A percentile compares a stretch with the other conserved stretches of the same genome.
phyloP scores from a whole-genome alignment of 345 rosid species.

The Lumnitzera racemosa region DNA sequence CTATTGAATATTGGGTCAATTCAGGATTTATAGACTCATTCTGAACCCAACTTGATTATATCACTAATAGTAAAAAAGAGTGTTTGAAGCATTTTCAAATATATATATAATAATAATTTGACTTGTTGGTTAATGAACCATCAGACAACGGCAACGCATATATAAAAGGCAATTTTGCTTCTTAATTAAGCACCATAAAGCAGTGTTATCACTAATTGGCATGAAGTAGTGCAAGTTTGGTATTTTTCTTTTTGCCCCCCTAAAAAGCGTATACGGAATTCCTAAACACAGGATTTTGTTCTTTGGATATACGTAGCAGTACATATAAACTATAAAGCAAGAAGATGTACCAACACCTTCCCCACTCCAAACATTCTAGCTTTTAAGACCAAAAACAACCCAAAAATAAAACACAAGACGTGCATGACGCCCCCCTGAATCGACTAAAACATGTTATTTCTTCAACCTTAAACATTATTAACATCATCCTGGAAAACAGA shows the following conservation, averaged over 20 bases:
- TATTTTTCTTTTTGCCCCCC: slow-evolving; percentile 3
- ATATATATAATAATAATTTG: too few relatives aligned
- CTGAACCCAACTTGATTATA: too few relatives aligned
- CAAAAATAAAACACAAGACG: slow-evolving; percentile 4
- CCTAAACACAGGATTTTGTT: neutral
- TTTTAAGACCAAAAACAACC: neutral
- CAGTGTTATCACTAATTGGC: neutral
- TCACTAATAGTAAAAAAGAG: too few relatives aligned
- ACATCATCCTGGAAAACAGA: neutral
- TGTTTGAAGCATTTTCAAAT: too few relatives aligned
- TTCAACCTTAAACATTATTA: neutral
- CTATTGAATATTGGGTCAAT: too few relatives aligned
- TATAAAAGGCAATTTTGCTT: neutral
- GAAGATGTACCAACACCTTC: slow-evolving; percentile 75
- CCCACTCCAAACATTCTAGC: slow-evolving; percentile 18
- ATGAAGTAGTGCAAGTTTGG: slow-evolving; percentile 29
- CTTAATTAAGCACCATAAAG: neutral
- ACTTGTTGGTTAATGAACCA: too few relatives aligned
- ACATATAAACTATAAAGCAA: slow-evolving; percentile 36
- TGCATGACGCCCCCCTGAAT: too few relatives aligned
- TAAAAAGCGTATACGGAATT: neutral
- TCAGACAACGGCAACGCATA: neutral
- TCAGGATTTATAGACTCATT: too few relatives aligned
- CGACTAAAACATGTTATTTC: neutral
- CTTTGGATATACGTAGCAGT: neutral